These are phyloP conservation scores for Spizellomyces punctatus DNA, from an alignment of 192 early-diverging fungal genomes.

Conservation along the genomic window DNA sequence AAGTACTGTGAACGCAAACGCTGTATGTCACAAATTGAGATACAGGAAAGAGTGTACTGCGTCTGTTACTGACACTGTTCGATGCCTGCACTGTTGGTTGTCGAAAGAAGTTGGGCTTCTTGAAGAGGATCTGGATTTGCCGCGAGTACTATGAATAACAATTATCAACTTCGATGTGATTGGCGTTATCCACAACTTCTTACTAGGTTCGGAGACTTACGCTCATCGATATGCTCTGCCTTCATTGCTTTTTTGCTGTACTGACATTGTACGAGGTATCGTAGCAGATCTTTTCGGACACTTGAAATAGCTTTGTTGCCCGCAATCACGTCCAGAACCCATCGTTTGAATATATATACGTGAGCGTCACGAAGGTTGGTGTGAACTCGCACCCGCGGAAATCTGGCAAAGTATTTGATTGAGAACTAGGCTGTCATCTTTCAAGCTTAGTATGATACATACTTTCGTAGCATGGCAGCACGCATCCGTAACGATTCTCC, in stretches of 20 bases:
- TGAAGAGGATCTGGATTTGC: slow-evolving; percentile 25
- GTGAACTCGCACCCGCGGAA: slow-evolving; percentile 77
- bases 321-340: slow-evolving; percentile 85
- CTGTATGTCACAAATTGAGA: no score
- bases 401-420: slow-evolving; percentile 38
- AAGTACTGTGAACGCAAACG: no score
- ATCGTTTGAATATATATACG: slow-evolving; percentile 89
- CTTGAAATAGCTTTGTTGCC: slow-evolving; percentile 66
- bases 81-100: slow-evolving; percentile 31
- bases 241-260: slow-evolving; percentile 71
- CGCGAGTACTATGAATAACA: slow-evolving; percentile 15
- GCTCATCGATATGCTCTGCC: slow-evolving; percentile 64
- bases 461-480: slow-evolving; percentile 65
- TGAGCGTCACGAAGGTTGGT: slow-evolving; percentile 88
- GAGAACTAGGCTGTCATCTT: slow-evolving; percentile 9
- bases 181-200: background rate
- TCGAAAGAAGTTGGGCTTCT: slow-evolving; percentile 32
- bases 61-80: slow-evolving; percentile 8
- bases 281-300: slow-evolving; percentile 83
- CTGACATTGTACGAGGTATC: slow-evolving; percentile 83
- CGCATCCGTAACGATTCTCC: slow-evolving; percentile 63
- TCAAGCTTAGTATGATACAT: slow-evolving; percentile 6
- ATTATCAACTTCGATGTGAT: background rate
- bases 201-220: slow-evolving; percentile 39
- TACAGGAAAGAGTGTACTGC: no score